Evolutionary conservation across 208 protist species (phyloP).

Genomic region (Wallacemonas sp.): DNA sequence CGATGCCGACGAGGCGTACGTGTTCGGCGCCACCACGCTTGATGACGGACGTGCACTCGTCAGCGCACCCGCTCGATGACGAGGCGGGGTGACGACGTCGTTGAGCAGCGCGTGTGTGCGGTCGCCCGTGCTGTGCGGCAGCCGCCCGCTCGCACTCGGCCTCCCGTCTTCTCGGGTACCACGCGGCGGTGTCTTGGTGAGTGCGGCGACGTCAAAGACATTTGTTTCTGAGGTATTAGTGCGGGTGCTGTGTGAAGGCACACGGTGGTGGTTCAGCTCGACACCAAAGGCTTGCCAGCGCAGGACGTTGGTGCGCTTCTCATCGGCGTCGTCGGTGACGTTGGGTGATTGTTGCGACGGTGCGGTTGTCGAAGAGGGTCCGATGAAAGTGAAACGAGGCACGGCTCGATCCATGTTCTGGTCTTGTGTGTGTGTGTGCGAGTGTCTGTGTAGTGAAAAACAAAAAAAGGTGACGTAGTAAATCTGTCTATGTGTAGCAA

Average conservation of each 20-base stretch:
- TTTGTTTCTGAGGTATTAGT: too few species aligned
- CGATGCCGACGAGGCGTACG: neutral
- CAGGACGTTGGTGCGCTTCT: slow-evolving; percentile 14
- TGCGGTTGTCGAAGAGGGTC: slow-evolving; percentile 9
- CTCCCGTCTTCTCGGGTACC: neutral
- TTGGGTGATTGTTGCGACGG: neutral
- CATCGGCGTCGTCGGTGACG: slow-evolving; percentile 19
- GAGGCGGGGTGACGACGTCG: neutral
- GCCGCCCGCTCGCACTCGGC: neutral
- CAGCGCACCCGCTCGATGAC: neutral
- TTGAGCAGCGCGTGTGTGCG: neutral
- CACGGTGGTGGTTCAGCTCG: slow-evolving; percentile 10
- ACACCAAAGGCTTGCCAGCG: slow-evolving; percentile 43
- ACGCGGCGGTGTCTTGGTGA: neutral
- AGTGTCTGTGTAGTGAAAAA: too few species aligned
- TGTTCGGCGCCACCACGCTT: neutral
- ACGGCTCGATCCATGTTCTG: neutral
- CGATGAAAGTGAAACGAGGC: slow-evolving; percentile 15
- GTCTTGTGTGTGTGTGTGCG: neutral
- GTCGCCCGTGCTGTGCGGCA: neutral
- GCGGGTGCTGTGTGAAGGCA: neutral
- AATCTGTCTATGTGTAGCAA: too few species aligned
- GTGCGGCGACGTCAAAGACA: neutral
- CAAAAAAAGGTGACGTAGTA: too few species aligned
- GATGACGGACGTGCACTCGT: neutral